Conservation (phyloP, 495 filamentous ascomycete genomes). For the Neurospora pannonica region DNA sequence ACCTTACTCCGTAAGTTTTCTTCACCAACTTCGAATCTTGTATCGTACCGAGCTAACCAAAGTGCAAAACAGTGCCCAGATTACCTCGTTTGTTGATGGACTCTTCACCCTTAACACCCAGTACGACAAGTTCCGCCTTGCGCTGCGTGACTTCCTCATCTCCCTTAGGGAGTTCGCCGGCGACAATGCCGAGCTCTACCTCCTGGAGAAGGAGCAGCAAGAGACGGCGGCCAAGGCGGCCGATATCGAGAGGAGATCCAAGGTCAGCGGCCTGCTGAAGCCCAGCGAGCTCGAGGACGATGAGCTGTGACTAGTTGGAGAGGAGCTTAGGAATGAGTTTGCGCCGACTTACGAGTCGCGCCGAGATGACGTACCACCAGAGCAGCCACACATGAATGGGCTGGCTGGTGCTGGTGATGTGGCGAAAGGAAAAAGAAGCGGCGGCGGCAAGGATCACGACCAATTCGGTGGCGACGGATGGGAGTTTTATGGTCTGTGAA, state of each 20-base stretch:
- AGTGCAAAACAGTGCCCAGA: slow-evolving; percentile 55
- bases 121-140: slow-evolving; percentile 81
- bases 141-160: slow-evolving; percentile 93
- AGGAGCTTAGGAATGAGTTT: slow-evolving; percentile 56
- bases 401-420: background rate
- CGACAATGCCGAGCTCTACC: slow-evolving; percentile 86
- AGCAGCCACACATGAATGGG: background rate
- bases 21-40: background rate
- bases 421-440: background rate
- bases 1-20: slow-evolving; percentile 77
- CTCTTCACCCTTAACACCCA: slow-evolving; percentile 75
- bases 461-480: slow-evolving; percentile 32
- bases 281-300: slow-evolving; percentile 92
- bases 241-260: slow-evolving; percentile 80
- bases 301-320: slow-evolving; percentile 70
- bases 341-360: slow-evolving; percentile 19
- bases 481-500: slow-evolving; percentile 42
- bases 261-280: slow-evolving; percentile 85
- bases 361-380: slow-evolving; percentile 5
- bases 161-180: slow-evolving; percentile 93
- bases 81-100: slow-evolving; percentile 76
- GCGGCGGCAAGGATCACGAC: slow-evolving; percentile 8
- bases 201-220: slow-evolving; percentile 84
- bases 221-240: slow-evolving; percentile 67
- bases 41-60: slow-evolving; percentile 26